Base-by-base conservation (phyloP, 2,329 filamentous ascomycete species). In the Aspergillus proliferans region DNA sequence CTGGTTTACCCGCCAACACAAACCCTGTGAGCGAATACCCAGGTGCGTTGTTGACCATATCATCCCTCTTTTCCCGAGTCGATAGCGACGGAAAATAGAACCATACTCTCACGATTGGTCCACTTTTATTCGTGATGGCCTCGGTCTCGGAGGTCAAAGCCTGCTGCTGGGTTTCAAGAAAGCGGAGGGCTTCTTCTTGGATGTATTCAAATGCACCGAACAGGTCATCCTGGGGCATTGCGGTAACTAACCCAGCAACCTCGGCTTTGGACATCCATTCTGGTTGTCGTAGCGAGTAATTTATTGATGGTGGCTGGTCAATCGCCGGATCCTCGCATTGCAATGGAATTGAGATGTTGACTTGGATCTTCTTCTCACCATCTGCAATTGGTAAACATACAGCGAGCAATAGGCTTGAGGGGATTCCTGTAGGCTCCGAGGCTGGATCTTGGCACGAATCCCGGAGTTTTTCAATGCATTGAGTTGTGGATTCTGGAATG, bases 31-130 rank as follows among this genome's bases (percentile, higher is more conserved):
- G 70, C 2, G 59, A 64, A 59, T 81, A 81, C 0, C 59, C 54
- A 0, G 79, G 75, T 0, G 79, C 79, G 48, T 79, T 66, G 47
- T 71, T 73, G 41, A 83, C 74, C 39, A 83, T 65, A 53, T 84
- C 80, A 54, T 78, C 73, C 43, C 81, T 71, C 57, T 83, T 84
- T 42, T 74, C 72, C 3, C 81, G 75, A 0, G 80, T 83, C 38
- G 76, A 79, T 47, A 84, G 76, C 1, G 79, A 82, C 0, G 80
- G 80, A 52, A 84, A 82, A 62, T 83, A 83, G 58, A 83, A 83
- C 80, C 80, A 83, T 1, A 78, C 80, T 7, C 81, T 68, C 3
- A 79, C 72, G 1, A 78, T 56, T 0, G 71, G 60, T 0, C 49
- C 57, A 12, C 3, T 3, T 9, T 38, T 43, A 1, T 51, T 46